Percentiles rank a stretch among this genome's conserved stretches.
Evolutionary conservation across 768 basidiomycete genomes (phyloP).

Genomic region (Pulveroboletus sp.): DNA sequence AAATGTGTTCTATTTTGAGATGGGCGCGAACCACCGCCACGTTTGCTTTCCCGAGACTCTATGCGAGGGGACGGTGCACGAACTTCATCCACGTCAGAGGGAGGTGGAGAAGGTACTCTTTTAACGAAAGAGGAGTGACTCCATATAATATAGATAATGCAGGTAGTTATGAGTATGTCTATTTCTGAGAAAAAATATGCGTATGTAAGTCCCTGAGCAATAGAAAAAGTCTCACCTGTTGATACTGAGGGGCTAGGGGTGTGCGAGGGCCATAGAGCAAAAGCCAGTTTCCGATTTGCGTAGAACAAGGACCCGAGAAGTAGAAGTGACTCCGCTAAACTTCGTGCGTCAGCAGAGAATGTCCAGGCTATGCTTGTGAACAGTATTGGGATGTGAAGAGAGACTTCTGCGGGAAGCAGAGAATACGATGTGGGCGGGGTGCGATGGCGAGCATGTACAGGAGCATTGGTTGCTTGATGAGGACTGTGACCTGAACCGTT

Average conservation of each 20-base stretch:
- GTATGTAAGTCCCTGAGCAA: conserved; percentile 1
- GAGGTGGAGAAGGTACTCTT: conserved; percentile 10
- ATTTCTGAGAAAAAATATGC: conserved; percentile 46
- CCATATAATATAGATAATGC: conserved; percentile 61
- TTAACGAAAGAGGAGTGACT: conserved; percentile 50
- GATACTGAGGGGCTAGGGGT: conserved; percentile 44
- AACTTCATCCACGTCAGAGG: conserved; percentile 20
- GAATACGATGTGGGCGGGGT: conserved; percentile 18
- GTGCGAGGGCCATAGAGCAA: conserved; percentile 9
- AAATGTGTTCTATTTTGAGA: conserved; percentile 47
- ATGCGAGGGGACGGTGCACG: conserved; percentile 39
- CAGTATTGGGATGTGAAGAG: conserved; percentile 44
- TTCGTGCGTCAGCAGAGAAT: conserved; percentile 60
- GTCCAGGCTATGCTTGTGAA: conserved; percentile 38
- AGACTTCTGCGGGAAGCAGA: conserved; percentile 49
- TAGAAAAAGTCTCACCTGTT: conserved; percentile 41
- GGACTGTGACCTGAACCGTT: conserved; percentile 34
- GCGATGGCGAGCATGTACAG: conserved; percentile 43
- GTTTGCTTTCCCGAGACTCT: conserved; percentile 49
- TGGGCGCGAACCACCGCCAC: conserved; percentile 25
- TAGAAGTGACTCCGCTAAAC: conserved; percentile 61
- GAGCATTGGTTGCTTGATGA: conserved; percentile 38
- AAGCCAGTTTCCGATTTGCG: conserved; percentile 42
- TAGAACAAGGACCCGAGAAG: conserved; percentile 62
- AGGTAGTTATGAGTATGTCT: conserved; percentile 48